Percentiles rank a stretch among this genome's conserved stretches.
Conservation (phyloP, 1,139 yeast genomes). For the Kodamaea suecica region DNA sequence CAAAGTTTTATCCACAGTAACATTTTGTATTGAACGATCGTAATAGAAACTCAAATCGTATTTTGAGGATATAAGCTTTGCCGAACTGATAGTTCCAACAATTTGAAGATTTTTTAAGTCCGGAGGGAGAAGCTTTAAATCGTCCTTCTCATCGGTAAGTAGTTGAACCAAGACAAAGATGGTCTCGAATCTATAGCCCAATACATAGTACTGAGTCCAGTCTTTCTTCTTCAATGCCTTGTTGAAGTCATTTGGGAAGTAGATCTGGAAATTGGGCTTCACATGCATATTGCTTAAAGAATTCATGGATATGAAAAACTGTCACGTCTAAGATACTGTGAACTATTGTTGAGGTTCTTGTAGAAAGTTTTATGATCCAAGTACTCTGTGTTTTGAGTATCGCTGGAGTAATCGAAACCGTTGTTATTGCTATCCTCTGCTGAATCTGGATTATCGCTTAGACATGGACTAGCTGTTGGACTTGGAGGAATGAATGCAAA, state of each 20-base stretch:
- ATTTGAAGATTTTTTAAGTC: constrained; percentile 16
- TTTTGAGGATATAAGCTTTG: background rate
- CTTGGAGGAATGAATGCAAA: background rate
- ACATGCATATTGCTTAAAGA: background rate
- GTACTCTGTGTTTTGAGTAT: constrained; percentile 8
- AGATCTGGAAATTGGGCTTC: constrained; percentile 28
- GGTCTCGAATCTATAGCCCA: constrained; percentile 28
- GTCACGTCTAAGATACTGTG: constrained; percentile 44
- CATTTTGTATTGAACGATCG: background rate
- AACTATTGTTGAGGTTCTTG: constrained; percentile 38
- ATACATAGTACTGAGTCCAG: constrained; percentile 12
- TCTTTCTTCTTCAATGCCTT: constrained; percentile 8
- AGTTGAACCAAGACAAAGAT: constrained; percentile 28
- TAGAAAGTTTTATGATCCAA: constrained; percentile 27
- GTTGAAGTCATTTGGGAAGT: constrained; percentile 35
- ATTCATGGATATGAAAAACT: constrained; percentile 25
- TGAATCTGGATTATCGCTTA: background rate
- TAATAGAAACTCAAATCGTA: background rate
- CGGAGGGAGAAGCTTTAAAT: constrained; percentile 8
- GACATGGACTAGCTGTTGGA: background rate
- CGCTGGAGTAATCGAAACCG: background rate
- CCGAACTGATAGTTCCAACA: constrained; percentile 21
- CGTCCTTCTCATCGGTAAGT: constrained; percentile 5
- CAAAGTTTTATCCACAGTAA: background rate
- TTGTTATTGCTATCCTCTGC: background rate